Evolutionary conservation across 1,139 yeast genomes (phyloP).

Genomic region (Yamadazyma oceani): DNA sequence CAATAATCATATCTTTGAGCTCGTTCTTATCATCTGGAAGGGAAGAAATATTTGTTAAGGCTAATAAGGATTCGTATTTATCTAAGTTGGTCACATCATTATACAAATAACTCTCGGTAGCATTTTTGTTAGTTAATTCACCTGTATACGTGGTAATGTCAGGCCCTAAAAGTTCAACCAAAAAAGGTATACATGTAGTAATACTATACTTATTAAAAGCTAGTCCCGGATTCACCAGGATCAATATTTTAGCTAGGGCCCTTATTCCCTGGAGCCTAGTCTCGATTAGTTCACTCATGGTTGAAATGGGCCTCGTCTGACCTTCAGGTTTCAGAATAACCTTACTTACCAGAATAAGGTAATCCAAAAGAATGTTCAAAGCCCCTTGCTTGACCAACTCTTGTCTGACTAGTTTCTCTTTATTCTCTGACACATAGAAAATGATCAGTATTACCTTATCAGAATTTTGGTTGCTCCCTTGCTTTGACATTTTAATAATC

Average conservation of each 20-base stretch:
- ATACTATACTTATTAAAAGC: constrained; percentile 43
- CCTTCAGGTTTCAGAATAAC: constrained; percentile 16
- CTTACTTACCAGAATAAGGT: constrained; percentile 33
- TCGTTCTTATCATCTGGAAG: constrained; percentile 22
- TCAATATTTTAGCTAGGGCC: constrained; percentile 43
- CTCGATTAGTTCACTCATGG: constrained; percentile 18
- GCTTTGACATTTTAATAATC: constrained; percentile 15
- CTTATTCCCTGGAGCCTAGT: constrained; percentile 30
- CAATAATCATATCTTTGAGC: constrained; percentile 32
- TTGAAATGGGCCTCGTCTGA: constrained; percentile 22
- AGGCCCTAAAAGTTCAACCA: constrained; percentile 46
- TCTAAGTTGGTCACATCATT: constrained; percentile 35
- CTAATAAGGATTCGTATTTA: constrained; percentile 44
- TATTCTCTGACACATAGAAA: constrained; percentile 27
- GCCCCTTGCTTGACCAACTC: constrained; percentile 50
- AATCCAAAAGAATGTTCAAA: constrained; percentile 36
- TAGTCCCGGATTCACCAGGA: constrained; percentile 40
- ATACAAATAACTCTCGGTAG: constrained; percentile 20
- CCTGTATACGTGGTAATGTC: constrained; percentile 26
- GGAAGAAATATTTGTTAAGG: constrained; percentile 50
- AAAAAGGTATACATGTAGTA: constrained; percentile 45
- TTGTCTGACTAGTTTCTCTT: constrained; percentile 26
- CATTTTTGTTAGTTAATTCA: constrained; percentile 6
- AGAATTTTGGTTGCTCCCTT: constrained; percentile 8
- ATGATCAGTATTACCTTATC: constrained; percentile 25